Evolutionary conservation across 352 stramenopile species (phyloP).

Genomic region (Globisporangium barbulae): DNA sequence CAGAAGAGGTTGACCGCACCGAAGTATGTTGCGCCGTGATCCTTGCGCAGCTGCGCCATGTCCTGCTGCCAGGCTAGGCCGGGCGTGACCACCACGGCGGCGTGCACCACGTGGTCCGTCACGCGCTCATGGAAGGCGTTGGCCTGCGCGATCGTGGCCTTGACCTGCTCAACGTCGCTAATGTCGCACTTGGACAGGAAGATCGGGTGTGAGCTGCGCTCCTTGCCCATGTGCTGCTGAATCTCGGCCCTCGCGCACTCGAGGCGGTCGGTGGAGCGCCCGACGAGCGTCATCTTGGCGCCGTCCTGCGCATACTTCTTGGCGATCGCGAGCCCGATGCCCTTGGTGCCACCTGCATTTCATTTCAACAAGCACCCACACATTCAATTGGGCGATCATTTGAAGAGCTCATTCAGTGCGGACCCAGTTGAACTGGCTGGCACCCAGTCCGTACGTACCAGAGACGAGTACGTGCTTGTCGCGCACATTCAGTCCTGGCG

Average conservation of each 20-base stretch:
- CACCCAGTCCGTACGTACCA: constrained; percentile 16
- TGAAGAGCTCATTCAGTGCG: background rate
- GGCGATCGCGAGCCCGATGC: constrained; percentile 54
- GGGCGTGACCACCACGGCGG: constrained; percentile 25
- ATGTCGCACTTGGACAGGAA: constrained; percentile 46
- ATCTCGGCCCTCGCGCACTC: constrained; percentile 14
- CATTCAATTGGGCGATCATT: background rate
- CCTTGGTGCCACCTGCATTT: constrained; percentile 12
- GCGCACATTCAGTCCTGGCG: constrained; percentile 46
- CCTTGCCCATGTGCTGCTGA: background rate
- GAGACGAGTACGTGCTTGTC: constrained; percentile 64
- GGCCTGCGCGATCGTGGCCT: constrained; percentile 39
- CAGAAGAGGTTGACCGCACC: constrained; percentile 58
- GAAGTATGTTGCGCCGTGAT: constrained; percentile 64
- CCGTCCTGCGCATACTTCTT: constrained; percentile 51
- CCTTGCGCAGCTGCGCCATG: constrained; percentile 29
- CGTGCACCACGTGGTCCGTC: constrained; percentile 64
- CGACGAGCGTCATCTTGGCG: constrained; percentile 31
- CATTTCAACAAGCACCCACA: background rate
- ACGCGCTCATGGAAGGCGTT: constrained; percentile 53
- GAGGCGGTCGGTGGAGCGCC: constrained; percentile 5
- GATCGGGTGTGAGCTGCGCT: constrained; percentile 13
- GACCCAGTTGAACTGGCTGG: background rate
- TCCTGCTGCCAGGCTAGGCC: constrained; percentile 61
- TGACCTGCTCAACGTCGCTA: constrained; percentile 30